Percentiles rank a stretch among this genome's conserved stretches.
Evolutionary conservation across 352 stramenopile species (phyloP).

Genomic region (Pseudoperonospora humuli): DNA sequence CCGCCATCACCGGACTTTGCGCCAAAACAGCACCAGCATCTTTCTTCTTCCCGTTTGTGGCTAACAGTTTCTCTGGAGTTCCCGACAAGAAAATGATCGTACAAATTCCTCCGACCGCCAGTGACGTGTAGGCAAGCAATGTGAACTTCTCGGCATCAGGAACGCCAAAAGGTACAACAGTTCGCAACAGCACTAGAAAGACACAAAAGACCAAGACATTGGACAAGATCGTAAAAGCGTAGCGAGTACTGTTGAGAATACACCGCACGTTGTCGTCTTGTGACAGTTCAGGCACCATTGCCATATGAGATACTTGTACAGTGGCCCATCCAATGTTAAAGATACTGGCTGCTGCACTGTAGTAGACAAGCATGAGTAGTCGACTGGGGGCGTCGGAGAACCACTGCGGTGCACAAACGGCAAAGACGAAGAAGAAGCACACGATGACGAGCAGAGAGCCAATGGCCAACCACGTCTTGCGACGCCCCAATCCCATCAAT

Average conservation of each 20-base stretch:
- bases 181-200: conserved; percentile 58
- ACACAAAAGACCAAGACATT: conserved; percentile 80
- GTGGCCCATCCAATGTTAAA: conserved; percentile 84
- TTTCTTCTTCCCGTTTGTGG: conserved; percentile 16
- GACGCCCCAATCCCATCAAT: conserved; percentile 51
- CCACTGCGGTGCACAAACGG: conserved; percentile 45
- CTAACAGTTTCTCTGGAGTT: conserved; percentile 50
- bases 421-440: conserved; percentile 85
- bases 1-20: conserved; percentile 48
- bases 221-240: conserved; percentile 83
- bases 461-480: conserved; percentile 70
- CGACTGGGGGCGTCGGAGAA: conserved; percentile 50
- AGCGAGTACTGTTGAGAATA: conserved; percentile 75
- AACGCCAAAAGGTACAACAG: conserved; percentile 52
- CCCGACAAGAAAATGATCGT: conserved; percentile 59
- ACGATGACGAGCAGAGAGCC: conserved; percentile 66
- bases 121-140: conserved; percentile 58
- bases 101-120: conserved; percentile 55
- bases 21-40: conserved; percentile 21
- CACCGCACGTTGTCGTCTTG: conserved; percentile 70
- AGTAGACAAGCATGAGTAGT: conserved; percentile 60
- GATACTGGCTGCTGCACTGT: conserved; percentile 62
- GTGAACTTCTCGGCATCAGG: conserved; percentile 73
- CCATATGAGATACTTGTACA: conserved; percentile 83
- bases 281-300: conserved; percentile 76